Evolutionary conservation across 2,329 filamentous ascomycete species (phyloP).

Genomic region (Nigrospora oryzae): DNA sequence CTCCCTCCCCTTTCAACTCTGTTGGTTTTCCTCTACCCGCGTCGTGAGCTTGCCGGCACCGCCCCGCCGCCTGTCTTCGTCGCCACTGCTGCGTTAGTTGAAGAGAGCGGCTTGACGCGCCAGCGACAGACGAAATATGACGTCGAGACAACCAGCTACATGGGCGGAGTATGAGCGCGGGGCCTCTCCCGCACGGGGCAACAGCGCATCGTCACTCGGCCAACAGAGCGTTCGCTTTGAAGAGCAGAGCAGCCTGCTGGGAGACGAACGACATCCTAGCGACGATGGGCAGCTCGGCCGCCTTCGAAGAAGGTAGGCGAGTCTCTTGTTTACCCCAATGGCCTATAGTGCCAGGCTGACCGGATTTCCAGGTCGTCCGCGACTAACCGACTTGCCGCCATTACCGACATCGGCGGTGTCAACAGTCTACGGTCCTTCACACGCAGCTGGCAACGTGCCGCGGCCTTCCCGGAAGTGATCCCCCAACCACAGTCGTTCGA

Average conservation of each 20-base stretch:
- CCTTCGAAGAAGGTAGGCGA: constrained; percentile 26
- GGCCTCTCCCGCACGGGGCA: constrained; percentile 26
- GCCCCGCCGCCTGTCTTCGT: too few relatives aligned
- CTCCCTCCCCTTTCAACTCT: too few relatives aligned
- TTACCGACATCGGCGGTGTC: constrained; percentile 73
- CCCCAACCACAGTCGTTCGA: constrained; percentile 71
- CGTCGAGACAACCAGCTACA: constrained; percentile 17
- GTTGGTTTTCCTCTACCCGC: too few relatives aligned
- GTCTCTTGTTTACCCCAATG: background rate
- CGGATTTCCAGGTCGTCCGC: constrained; percentile 43
- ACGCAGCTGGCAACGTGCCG: constrained; percentile 84
- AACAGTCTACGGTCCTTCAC: constrained; percentile 95
- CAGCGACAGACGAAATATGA: constrained; percentile 6
- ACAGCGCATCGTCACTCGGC: constrained; percentile 29
- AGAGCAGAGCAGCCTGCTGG: constrained; percentile 32
- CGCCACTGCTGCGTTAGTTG: too few relatives aligned
- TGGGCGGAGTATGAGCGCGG: constrained; percentile 39
- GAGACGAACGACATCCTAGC: constrained; percentile 24
- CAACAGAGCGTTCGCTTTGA: constrained; percentile 33
- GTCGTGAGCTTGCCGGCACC: too few relatives aligned
- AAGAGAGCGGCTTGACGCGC: background rate
- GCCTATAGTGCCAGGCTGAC: background rate
- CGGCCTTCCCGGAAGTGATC: constrained; percentile 79
- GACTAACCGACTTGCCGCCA: constrained; percentile 44
- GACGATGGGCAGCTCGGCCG: constrained; percentile 20